Evolutionary conservation across 371 early-diverging fungal species (phyloP), one percentile per base, ranked within the genome.

Genomic region (Mucor sp.): DNA sequence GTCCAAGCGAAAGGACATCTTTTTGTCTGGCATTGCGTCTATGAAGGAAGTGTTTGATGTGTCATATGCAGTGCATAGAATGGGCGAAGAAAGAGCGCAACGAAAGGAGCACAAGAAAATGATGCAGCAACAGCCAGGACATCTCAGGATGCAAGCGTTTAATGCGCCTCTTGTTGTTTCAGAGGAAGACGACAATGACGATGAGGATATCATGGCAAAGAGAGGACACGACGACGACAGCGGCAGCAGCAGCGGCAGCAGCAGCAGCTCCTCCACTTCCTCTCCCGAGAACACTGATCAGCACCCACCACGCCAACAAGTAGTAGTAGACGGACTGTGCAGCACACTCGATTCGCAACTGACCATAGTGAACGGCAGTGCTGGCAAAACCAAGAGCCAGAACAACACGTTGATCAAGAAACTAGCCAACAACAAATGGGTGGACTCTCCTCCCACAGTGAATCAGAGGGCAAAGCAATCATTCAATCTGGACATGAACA

Each of bases 21-120:
- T 78, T 41, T 71, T 78, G 14, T 83, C 87, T 7, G 86, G 86
- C 0, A 74, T 84, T 39, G 76, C 84, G 7, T 71, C 81, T 2
- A 79, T 89, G 72, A 88, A 87, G 64, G 88, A 87, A 65, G 81
- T 76, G 7, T 79, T 89, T 69, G 85, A 87, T 71, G 83, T 89
- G 11, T 85, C 86, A 2, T 84, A 82, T 67, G 85, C 87, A 6
- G 84, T 87, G 1, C 88, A 86, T 56, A 81, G 87, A 25, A 65
- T 87, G 84, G 88, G 81, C 28, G 90, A 90, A 67, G 90, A 90
- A 43, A 27, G 68, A 11, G 72, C 66, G 0, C 44, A 72, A 50
- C 50, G 66, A 33, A 68, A 65, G 65, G 66, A 68, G 37, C 65
- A 37, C 7, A 68, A 64, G 47, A 67, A 68, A 12, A n/a, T 33